Percentiles rank a stretch among this genome's conserved stretches.
Conservation (phyloP, 345 rosid species). For the Alliaria petiolata region DNA sequence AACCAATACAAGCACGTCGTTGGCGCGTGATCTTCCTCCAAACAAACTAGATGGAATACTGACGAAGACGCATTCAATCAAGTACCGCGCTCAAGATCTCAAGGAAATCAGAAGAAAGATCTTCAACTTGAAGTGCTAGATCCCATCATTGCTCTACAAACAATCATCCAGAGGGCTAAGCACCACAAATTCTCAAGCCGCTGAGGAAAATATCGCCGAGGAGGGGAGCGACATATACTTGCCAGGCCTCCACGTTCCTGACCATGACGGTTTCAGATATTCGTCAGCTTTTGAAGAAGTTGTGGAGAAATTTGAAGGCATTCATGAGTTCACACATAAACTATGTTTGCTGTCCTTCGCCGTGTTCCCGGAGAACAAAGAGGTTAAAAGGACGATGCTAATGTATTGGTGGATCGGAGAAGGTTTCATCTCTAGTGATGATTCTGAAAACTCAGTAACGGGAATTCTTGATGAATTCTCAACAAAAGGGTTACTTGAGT, state of each 20-base stretch:
- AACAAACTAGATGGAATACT: neutral
- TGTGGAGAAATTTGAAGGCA: slow-evolving; percentile 11
- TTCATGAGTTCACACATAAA: neutral
- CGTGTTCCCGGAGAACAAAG: slow-evolving; percentile 45
- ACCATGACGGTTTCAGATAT: neutral
- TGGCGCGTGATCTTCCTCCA: neutral
- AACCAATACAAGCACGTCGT: neutral
- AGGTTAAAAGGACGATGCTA: slow-evolving; percentile 42
- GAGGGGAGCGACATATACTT: neutral
- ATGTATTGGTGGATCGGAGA: slow-evolving; percentile 62
- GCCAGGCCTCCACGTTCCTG: slow-evolving; percentile 13
- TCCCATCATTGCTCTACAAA: slow-evolving; percentile 26
- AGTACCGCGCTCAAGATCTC: neutral
- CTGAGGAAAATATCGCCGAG: slow-evolving; percentile 15
- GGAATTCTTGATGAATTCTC: slow-evolving; percentile 21
- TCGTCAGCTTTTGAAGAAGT: slow-evolving; percentile 27
- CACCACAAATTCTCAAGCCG: neutral
- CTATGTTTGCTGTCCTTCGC: slow-evolving; percentile 43
- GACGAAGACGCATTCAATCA: neutral
- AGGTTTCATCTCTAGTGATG: slow-evolving; percentile 13
- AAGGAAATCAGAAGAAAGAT: slow-evolving; percentile 29
- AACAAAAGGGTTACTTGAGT: slow-evolving; percentile 29
- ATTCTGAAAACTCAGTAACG: neutral
- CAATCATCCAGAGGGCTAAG: slow-evolving; percentile 11
- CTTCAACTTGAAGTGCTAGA: slow-evolving; percentile 19